phyloP scores from a whole-genome alignment of 495 filamentous ascomycete genomes.

The Rostrohypoxylon terebratum region DNA sequence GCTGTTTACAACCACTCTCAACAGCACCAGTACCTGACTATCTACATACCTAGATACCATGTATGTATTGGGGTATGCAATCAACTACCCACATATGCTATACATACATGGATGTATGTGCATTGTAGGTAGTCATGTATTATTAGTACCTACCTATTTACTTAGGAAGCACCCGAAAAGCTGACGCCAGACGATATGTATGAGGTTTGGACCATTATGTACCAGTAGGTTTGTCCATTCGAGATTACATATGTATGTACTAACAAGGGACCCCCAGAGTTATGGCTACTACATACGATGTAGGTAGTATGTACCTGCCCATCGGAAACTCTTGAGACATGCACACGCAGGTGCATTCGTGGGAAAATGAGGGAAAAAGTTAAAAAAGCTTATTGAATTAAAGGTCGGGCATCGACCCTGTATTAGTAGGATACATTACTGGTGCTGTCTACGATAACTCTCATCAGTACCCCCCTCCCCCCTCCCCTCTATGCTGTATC shows the following conservation, averaged over 20 bases:
- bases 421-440: too few species aligned
- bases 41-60: not conserved
- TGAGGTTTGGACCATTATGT: not conserved
- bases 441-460: too few species aligned
- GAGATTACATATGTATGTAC: too few species aligned
- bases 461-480: too few species aligned
- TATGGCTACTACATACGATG: too few species aligned
- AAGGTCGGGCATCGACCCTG: not conserved
- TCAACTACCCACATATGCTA: not conserved
- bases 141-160: not conserved
- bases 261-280: too few species aligned
- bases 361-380: not conserved
- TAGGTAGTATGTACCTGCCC: not conserved
- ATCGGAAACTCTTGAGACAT: constrained; percentile 17
- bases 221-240: too few species aligned
- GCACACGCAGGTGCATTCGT: not conserved
- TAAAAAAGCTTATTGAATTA: constrained; percentile 36
- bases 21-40: not conserved
- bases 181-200: not conserved
- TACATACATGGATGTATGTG: too few species aligned
- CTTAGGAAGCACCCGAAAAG: too few species aligned
- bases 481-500: too few species aligned
- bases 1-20: too few species aligned
- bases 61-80: too few species aligned
- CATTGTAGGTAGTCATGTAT: not conserved